These are phyloP conservation scores for Aspergillus funiculosus DNA, from an alignment of 495 filamentous ascomycete species.

Conservation along the genomic window DNA sequence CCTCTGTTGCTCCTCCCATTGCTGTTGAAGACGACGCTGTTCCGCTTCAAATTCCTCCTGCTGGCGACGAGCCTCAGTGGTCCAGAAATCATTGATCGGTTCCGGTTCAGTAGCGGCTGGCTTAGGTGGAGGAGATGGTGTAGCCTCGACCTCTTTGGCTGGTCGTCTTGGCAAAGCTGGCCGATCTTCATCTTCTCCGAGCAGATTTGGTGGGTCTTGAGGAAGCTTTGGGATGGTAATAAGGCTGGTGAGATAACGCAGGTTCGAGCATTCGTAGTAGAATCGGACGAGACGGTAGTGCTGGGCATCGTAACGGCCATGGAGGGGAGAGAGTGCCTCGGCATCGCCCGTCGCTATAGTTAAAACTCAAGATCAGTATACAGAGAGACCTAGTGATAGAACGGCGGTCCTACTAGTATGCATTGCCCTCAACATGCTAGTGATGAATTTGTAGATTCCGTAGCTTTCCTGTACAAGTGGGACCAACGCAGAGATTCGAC, in stretches of 20 bases:
- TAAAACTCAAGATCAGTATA: conserved; percentile 13
- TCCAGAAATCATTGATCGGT: conserved; percentile 97
- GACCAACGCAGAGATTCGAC: conserved; percentile 87
- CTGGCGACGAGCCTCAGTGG: conserved; percentile 79
- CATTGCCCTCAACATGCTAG: conserved; percentile 94
- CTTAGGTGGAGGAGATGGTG: conserved; percentile 61
- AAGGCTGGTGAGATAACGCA: conserved; percentile 90
- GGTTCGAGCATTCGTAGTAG: conserved; percentile 97
- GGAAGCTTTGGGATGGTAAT: conserved; percentile 96
- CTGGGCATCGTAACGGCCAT: conserved; percentile 85
- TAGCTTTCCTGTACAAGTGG: conserved; percentile 96
- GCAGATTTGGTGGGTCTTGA: conserved; percentile 83
- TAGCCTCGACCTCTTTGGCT: conserved; percentile 51
- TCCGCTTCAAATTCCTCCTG: conserved; percentile 93
- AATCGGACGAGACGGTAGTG: conserved; percentile 94
- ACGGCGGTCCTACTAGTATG: conserved; percentile 67
- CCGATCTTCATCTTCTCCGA: conserved; percentile 75
- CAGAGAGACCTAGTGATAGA: background rate
- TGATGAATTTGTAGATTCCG: conserved; percentile 94
- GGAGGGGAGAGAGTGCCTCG: conserved; percentile 86
- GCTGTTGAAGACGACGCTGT: conserved; percentile 77
- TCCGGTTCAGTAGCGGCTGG: conserved; percentile 71
- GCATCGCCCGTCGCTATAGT: conserved; percentile 81
- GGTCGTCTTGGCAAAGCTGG: conserved; percentile 82
- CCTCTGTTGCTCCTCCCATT: conserved; percentile 67